A percentile compares a stretch with the other conserved stretches of the same genome.
Conservation (phyloP, 2,329 filamentous ascomycete species). For the Aureobasidium sp. region DNA sequence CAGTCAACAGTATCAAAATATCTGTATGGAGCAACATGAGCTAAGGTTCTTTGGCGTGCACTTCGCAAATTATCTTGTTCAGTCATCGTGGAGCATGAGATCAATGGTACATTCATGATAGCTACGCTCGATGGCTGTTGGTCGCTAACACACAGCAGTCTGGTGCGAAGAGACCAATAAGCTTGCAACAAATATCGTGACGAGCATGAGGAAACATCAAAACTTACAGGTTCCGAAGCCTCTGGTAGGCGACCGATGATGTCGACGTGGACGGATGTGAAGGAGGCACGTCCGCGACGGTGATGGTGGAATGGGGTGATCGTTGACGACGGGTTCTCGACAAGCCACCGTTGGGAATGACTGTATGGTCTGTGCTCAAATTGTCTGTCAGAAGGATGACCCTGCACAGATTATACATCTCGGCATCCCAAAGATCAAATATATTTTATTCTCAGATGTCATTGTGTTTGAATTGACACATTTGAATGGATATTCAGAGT, state of each 20-base stretch:
- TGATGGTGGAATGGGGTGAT: neutral
- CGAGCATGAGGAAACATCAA: neutral
- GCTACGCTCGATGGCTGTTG: neutral
- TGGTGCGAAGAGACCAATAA: neutral
- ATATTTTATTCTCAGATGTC: neutral
- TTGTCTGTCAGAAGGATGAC: neutral
- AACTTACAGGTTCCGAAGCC: neutral
- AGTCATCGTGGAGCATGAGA: neutral
- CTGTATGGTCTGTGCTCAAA: neutral
- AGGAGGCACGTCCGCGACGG: neutral
- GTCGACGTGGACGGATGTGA: neutral
- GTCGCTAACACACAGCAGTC: neutral
- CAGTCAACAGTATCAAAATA: neutral
- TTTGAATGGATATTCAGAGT: too few relatives aligned
- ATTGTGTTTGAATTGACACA: neutral
- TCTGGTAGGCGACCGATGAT: neutral
- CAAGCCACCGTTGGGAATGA: neutral
- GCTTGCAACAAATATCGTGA: neutral
- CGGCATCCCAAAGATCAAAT: neutral
- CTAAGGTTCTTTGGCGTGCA: neutral
- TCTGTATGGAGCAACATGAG: neutral
- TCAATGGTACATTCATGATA: neutral
- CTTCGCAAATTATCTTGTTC: too few relatives aligned
- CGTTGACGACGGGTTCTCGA: constrained; percentile 1
- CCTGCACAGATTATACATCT: neutral